Percentiles rank a stretch among this genome's conserved stretches.
phyloP scores from a whole-genome alignment of 192 early-diverging fungal genomes.

The Umbelopsis isabellina region DNA sequence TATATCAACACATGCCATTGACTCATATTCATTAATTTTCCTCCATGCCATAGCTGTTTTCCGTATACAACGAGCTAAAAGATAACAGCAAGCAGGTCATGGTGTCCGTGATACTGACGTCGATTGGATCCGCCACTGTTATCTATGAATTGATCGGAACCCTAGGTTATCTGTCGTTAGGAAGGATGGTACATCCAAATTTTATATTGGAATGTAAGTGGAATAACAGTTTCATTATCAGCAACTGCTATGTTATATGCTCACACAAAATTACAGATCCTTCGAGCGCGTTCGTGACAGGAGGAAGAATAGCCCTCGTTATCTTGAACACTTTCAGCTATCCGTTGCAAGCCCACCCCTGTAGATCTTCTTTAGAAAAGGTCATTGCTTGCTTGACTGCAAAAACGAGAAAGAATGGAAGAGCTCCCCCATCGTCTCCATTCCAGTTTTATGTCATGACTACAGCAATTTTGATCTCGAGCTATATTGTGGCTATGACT shows the following conservation, averaged over 20 bases:
- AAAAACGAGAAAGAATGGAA: slow-evolving; percentile 10
- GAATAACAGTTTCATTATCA: background rate
- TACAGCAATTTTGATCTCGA: slow-evolving; percentile 57
- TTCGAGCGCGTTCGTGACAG: slow-evolving; percentile 61
- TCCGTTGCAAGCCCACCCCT: slow-evolving; percentile 90
- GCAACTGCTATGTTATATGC: background rate
- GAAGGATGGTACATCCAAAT: slow-evolving; percentile 74
- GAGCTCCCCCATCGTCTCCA: slow-evolving; percentile 42
- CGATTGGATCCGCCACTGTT: slow-evolving; percentile 70
- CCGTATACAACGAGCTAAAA: slow-evolving; percentile 87
- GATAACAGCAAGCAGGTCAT: slow-evolving; percentile 75
- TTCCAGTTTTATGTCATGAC: slow-evolving; percentile 62
- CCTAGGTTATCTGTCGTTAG: slow-evolving; percentile 88
- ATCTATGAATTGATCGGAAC: slow-evolving; percentile 83
- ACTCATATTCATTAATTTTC: background rate
- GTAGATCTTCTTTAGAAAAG: slow-evolving; percentile 84
- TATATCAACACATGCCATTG: background rate
- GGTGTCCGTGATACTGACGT: slow-evolving; percentile 64
- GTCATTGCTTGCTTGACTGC: slow-evolving; percentile 39
- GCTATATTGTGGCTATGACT: slow-evolving; percentile 69
- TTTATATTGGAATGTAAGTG: slow-evolving; percentile 74
- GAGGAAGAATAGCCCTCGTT: slow-evolving; percentile 82
- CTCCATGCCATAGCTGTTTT: slow-evolving; percentile 65
- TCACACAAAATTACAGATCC: slow-evolving; percentile 49
- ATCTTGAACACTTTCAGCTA: slow-evolving; percentile 85